phyloP scores from a whole-genome alignment of 306 rosid genomes.

The Cicer pinnatifidum region DNA sequence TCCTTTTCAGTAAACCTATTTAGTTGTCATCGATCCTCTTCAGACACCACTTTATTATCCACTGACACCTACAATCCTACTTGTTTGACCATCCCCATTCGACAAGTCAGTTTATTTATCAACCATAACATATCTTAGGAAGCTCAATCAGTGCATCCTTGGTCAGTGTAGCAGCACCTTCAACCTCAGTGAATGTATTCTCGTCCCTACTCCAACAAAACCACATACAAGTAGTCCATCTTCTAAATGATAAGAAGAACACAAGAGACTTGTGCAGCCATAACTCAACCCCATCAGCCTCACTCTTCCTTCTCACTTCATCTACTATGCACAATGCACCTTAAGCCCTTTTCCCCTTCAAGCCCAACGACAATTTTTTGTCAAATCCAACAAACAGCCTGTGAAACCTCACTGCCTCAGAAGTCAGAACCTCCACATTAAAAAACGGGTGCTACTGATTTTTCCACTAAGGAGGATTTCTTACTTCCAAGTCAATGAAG shows the following conservation, averaged over 20 bases:
- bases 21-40: no score
- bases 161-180: background rate
- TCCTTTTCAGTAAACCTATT: no score
- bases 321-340: background rate
- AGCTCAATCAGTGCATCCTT: background rate
- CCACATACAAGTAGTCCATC: background rate
- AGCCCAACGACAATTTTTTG: background rate
- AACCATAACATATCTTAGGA: background rate
- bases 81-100: background rate
- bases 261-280: background rate
- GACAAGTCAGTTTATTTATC: background rate
- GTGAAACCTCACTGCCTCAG: background rate
- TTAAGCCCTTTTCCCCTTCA: background rate
- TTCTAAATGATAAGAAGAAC: background rate
- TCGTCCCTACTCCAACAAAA: background rate
- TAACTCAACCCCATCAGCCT: slow-evolving; percentile 8
- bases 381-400: background rate
- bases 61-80: background rate
- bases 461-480: background rate
- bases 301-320: background rate
- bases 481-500: no score
- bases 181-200: background rate
- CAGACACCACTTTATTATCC: background rate
- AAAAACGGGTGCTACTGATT: background rate
- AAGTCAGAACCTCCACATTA: background rate